Conservation (phyloP, 805 yeast species). For the Blastobotrys parvus region DNA sequence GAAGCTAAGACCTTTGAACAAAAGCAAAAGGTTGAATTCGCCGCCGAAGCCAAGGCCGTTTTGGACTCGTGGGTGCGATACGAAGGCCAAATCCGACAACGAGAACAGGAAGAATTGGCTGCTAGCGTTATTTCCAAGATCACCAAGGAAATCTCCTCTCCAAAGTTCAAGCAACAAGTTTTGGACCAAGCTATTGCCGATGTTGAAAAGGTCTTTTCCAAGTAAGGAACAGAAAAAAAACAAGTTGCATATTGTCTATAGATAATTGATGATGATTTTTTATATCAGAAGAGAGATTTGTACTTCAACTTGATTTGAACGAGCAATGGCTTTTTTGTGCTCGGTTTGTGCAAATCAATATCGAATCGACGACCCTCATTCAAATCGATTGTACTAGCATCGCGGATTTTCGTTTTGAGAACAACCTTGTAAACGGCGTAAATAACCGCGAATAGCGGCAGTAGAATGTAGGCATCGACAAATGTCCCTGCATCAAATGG, state of each 20-base stretch:
- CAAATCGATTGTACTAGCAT: conserved; percentile 35
- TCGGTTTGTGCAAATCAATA: conserved; percentile 10
- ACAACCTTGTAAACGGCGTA: conserved; percentile 31
- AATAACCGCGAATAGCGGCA: conserved; percentile 47
- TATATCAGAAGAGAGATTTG: too few species aligned
- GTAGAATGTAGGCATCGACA: conserved; percentile 53
- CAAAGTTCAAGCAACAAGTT: conserved; percentile 89
- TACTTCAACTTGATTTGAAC: too few species aligned
- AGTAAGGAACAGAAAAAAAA: not conserved
- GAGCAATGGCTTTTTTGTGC: too few species aligned
- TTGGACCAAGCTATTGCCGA: conserved; percentile 88
- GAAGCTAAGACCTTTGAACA: conserved; percentile 92
- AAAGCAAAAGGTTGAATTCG: conserved; percentile 83
- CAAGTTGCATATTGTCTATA: not conserved
- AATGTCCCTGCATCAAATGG: conserved; percentile 51
- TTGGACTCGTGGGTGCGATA: conserved; percentile 99
- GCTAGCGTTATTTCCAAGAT: conserved; percentile 81
- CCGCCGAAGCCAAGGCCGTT: conserved; percentile 85
- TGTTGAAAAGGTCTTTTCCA: conserved; percentile 47
- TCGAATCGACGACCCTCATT: conserved; percentile 36
- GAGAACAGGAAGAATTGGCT: conserved; percentile 89
- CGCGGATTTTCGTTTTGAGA: conserved; percentile 34
- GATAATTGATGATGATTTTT: too few species aligned
- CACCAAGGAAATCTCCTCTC: conserved; percentile 70
- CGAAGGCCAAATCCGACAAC: conserved; percentile 92